Conservation (phyloP, 352 stramenopile species). For the Phytophthora niederhauseri region DNA sequence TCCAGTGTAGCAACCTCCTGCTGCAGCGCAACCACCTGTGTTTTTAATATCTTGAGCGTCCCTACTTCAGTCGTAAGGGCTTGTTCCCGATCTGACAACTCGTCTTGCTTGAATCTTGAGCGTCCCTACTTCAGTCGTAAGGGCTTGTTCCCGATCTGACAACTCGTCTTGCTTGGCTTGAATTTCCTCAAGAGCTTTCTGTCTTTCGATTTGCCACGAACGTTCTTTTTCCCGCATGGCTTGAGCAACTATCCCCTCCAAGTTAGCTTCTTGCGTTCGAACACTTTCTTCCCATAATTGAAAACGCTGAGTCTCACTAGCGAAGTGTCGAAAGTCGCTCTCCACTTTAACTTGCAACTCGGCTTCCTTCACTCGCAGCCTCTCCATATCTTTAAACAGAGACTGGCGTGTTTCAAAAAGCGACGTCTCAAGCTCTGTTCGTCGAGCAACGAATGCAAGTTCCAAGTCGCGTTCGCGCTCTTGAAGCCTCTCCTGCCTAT, state of each 20-base stretch:
- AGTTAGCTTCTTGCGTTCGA: slow-evolving; percentile 49
- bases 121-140: slow-evolving; percentile 29
- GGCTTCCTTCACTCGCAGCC: slow-evolving; percentile 54
- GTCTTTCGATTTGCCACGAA: slow-evolving; percentile 48
- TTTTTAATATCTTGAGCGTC: slow-evolving; percentile 35
- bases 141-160: slow-evolving; percentile 30
- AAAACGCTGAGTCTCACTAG: slow-evolving; percentile 52
- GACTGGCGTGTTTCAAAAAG: slow-evolving; percentile 71
- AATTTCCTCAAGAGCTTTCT: slow-evolving; percentile 33
- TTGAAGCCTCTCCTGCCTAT: slow-evolving; percentile 50
- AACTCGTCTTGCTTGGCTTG: slow-evolving; percentile 45
- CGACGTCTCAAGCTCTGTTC: slow-evolving; percentile 61
- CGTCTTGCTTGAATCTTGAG: no score
- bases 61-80: slow-evolving; percentile 26
- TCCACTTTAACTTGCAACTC: slow-evolving; percentile 56
- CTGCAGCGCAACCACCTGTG: slow-evolving; percentile 18
- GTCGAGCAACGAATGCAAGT: slow-evolving; percentile 50
- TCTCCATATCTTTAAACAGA: slow-evolving; percentile 73
- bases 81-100: slow-evolving; percentile 40
- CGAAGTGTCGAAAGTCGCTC: slow-evolving; percentile 50
- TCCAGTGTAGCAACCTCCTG: slow-evolving; percentile 32
- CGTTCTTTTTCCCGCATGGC: slow-evolving; percentile 58
- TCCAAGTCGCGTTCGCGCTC: slow-evolving; percentile 72
- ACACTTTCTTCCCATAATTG: slow-evolving; percentile 55
- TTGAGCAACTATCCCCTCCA: slow-evolving; percentile 47